These are phyloP conservation scores for Vishniacozyma victoriae DNA, from an alignment of 768 basidiomycete genomes.

Conservation along the genomic window DNA sequence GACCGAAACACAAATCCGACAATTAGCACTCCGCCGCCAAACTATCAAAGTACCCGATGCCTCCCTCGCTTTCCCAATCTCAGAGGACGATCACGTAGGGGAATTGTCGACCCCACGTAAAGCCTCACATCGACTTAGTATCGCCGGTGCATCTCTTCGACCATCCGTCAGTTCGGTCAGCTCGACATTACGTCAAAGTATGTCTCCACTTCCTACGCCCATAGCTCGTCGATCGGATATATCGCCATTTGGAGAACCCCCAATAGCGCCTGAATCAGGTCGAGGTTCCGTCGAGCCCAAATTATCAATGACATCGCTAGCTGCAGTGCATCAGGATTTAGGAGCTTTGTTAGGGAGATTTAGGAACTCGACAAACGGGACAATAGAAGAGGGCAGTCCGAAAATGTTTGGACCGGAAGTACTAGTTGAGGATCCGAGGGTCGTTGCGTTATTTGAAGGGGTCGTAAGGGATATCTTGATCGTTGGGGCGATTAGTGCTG, in stretches of 20 bases:
- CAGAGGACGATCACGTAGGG: not conserved
- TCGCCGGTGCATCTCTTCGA: not conserved
- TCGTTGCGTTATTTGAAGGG: conserved; percentile 18
- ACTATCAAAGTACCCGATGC: conserved; percentile 27
- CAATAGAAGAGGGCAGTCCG: not conserved
- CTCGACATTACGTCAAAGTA: not conserved
- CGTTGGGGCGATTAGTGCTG: conserved; percentile 16
- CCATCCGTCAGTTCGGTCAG: not conserved
- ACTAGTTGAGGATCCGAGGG: conserved; percentile 32
- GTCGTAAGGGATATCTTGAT: conserved; percentile 35
- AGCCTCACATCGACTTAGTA: not conserved
- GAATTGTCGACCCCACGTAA: no score
- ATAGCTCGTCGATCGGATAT: no score
- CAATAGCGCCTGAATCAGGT: no score
- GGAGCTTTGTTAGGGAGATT: no score
- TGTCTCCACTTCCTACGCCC: no score
- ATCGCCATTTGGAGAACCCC: no score
- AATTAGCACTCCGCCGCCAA: conserved; percentile 22
- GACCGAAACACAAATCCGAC: conserved; percentile 10
- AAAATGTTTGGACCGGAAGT: conserved; percentile 36
- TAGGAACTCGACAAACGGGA: not conserved
- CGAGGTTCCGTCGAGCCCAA: no score
- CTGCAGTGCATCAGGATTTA: not conserved
- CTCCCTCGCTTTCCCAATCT: conserved; percentile 27
- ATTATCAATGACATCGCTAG: not conserved